These are phyloP conservation scores for Metarhizium brunneum DNA, from an alignment of 2,329 filamentous ascomycete species.

Conservation along the genomic window DNA sequence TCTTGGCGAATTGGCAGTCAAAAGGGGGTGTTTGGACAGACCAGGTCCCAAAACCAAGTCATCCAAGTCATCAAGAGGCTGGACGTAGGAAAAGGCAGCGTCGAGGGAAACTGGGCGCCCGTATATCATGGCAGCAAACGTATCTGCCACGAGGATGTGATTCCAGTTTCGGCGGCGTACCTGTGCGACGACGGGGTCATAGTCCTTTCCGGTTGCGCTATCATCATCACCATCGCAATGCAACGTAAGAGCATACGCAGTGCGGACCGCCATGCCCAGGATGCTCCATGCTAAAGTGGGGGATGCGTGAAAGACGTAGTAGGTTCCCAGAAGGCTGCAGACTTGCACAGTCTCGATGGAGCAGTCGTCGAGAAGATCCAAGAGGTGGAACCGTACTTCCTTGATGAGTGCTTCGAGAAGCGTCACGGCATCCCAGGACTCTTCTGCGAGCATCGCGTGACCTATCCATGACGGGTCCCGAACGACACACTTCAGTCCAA, in stretches of 20 bases:
- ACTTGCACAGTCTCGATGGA: slow-evolving; percentile 4
- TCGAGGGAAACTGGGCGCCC: slow-evolving; percentile 19
- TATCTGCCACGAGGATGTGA: slow-evolving; percentile 18
- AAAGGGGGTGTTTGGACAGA: slow-evolving; percentile 1
- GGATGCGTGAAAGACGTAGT: slow-evolving; percentile 4
- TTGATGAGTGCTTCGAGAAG: neutral
- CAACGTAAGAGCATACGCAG: slow-evolving; percentile 10
- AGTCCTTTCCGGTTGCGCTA: neutral
- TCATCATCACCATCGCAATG: slow-evolving; percentile 9
- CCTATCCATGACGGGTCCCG: slow-evolving; percentile 10
- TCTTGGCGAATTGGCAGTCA: neutral
- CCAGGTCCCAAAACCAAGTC: slow-evolving; percentile 9
- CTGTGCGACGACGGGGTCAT: slow-evolving; percentile 10
- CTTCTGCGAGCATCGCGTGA: slow-evolving; percentile 6
- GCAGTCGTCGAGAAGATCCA: slow-evolving; percentile 5
- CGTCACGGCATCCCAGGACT: neutral
- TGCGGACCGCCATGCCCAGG: slow-evolving; percentile 9
- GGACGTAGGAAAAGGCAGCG: slow-evolving; percentile 14
- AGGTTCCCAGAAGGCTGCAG: slow-evolving; percentile 2
- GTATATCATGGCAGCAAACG: slow-evolving; percentile 20
- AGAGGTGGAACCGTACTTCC: slow-evolving; percentile 1
- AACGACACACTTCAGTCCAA: slow-evolving; percentile 9
- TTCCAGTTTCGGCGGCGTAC: slow-evolving; percentile 21
- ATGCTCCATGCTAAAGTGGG: slow-evolving; percentile 4
- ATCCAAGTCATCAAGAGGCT: slow-evolving; percentile 15